Conservation (phyloP, 2,329 filamentous ascomycete species). For the Aspergillus piperis region DNA sequence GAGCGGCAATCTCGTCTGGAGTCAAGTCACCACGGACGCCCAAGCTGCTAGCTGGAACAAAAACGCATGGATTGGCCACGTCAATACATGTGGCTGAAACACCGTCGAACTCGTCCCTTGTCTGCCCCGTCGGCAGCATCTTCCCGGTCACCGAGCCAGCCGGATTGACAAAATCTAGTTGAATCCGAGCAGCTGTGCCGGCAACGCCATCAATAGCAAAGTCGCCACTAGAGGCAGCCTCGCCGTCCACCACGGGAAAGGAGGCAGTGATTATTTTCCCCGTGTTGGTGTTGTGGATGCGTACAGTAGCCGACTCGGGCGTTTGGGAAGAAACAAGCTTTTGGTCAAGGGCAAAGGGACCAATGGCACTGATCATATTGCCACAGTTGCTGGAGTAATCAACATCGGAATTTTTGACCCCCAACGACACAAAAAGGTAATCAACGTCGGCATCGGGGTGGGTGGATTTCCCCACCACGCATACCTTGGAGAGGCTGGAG, state of each 20-base stretch:
- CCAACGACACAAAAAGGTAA: constrained; percentile 71
- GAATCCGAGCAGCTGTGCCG: constrained; percentile 58
- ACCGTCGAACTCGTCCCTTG: constrained; percentile 53
- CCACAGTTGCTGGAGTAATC: constrained; percentile 73
- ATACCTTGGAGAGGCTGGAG: constrained; percentile 70
- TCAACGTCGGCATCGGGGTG: constrained; percentile 60
- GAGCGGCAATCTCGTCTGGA: constrained; percentile 56
- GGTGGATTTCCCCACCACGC: constrained; percentile 60
- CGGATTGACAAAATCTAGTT: constrained; percentile 63
- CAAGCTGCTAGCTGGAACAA: constrained; percentile 59
- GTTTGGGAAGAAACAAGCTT: not conserved
- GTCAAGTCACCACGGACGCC: constrained; percentile 45
- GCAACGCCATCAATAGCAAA: constrained; percentile 67
- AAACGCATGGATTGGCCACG: constrained; percentile 65
- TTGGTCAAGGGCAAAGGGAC: constrained; percentile 62
- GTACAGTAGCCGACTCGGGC: constrained; percentile 41
- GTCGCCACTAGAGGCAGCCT: constrained; percentile 54
- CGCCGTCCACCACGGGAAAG: constrained; percentile 55
- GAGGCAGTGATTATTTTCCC: constrained; percentile 61
- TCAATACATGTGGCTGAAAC: constrained; percentile 62
- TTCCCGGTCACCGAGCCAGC: constrained; percentile 65
- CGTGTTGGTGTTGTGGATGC: constrained; percentile 72
- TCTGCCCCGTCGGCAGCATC: constrained; percentile 61
- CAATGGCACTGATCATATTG: constrained; percentile 70
- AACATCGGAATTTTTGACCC: constrained; percentile 61